Percentiles rank a stretch among this genome's conserved stretches.
phyloP scores from a whole-genome alignment of 2,329 filamentous ascomycete species.

The Ilyonectria sp. region DNA sequence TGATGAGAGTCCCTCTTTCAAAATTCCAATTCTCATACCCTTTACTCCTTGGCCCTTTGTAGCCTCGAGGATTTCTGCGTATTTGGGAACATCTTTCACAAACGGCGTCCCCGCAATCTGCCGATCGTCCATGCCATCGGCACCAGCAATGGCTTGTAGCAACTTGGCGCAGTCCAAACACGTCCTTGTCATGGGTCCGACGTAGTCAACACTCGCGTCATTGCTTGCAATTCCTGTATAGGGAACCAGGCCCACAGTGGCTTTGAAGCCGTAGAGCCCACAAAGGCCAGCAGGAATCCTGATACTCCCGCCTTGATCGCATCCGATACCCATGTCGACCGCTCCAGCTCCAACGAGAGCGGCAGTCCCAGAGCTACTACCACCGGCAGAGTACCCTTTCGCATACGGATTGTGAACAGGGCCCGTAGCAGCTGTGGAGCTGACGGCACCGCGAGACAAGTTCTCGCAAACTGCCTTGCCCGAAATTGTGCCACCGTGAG shows the following conservation, averaged over 20 bases:
- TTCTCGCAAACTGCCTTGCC: slow-evolving; percentile 22
- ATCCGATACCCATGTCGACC: slow-evolving; percentile 15
- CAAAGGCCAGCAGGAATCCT: slow-evolving; percentile 15
- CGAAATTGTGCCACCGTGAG: slow-evolving; percentile 2
- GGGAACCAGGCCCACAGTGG: slow-evolving; percentile 11
- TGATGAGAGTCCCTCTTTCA: slow-evolving; percentile 3
- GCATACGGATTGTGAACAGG: slow-evolving; percentile 23
- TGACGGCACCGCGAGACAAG: slow-evolving; percentile 1
- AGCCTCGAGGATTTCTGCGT: not conserved
- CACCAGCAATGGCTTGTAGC: slow-evolving; percentile 18
- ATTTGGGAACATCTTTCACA: slow-evolving; percentile 1
- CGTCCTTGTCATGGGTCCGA: slow-evolving; percentile 11
- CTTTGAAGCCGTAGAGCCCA: slow-evolving; percentile 11
- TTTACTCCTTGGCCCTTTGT: not conserved
- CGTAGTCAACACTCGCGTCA: slow-evolving; percentile 9
- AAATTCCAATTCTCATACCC: slow-evolving; percentile 11
- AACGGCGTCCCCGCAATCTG: slow-evolving; percentile 2
- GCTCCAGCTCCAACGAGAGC: slow-evolving; percentile 5
- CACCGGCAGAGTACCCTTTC: slow-evolving; percentile 10
- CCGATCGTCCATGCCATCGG: slow-evolving; percentile 16
- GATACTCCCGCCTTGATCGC: slow-evolving; percentile 16
- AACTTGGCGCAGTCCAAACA: slow-evolving; percentile 1
- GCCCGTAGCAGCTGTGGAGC: slow-evolving; percentile 1
- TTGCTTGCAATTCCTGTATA: slow-evolving; percentile 7
- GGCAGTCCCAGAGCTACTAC: slow-evolving; percentile 4